A percentile compares a stretch with the other conserved stretches of the same genome.
Conservation (phyloP, 495 filamentous ascomycete genomes). For the Aspergillus avenaceus region DNA sequence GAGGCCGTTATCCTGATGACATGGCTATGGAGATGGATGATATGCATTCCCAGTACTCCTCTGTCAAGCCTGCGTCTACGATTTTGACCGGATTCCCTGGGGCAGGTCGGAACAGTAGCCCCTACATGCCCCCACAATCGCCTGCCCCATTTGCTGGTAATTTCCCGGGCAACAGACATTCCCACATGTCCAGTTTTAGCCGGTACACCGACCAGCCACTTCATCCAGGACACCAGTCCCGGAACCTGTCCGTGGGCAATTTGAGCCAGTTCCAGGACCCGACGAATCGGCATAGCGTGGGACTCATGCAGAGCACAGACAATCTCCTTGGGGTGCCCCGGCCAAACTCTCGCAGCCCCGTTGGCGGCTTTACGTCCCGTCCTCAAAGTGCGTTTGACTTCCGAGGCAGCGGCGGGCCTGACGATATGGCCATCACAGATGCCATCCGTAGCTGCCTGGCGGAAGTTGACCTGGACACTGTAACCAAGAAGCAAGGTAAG, state of each 20-base stretch:
- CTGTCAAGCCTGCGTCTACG: slow-evolving; percentile 86
- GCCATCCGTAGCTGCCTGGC: slow-evolving; percentile 74
- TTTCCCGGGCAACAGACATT: slow-evolving; percentile 49
- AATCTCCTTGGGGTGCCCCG: slow-evolving; percentile 53
- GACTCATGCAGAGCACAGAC: slow-evolving; percentile 53
- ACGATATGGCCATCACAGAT: slow-evolving; percentile 69
- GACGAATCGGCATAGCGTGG: slow-evolving; percentile 45
- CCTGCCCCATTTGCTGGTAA: slow-evolving; percentile 62
- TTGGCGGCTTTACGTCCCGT: slow-evolving; percentile 46
- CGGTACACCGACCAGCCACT: slow-evolving; percentile 49
- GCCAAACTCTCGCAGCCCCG: slow-evolving; percentile 49
- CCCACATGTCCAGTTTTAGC: slow-evolving; percentile 52
- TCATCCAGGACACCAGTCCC: slow-evolving; percentile 35
- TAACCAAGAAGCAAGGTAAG: slow-evolving; percentile 93
- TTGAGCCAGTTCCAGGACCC: slow-evolving; percentile 53
- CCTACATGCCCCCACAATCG: slow-evolving; percentile 77
- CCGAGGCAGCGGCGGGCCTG: slow-evolving; percentile 63
- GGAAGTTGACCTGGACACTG: slow-evolving; percentile 91
- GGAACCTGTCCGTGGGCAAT: slow-evolving; percentile 60
- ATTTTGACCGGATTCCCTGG: slow-evolving; percentile 83
- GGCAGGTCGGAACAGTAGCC: slow-evolving; percentile 48
- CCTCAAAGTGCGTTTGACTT: slow-evolving; percentile 69
- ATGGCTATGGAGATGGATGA: slow-evolving; percentile 89
- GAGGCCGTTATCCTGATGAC: slow-evolving; percentile 57
- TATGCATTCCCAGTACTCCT: slow-evolving; percentile 94